Evolutionary conservation across 73 alveolate species (phyloP), one percentile per base, ranked within the genome.

Genomic region (Symbiodinium pilosum): DNA sequence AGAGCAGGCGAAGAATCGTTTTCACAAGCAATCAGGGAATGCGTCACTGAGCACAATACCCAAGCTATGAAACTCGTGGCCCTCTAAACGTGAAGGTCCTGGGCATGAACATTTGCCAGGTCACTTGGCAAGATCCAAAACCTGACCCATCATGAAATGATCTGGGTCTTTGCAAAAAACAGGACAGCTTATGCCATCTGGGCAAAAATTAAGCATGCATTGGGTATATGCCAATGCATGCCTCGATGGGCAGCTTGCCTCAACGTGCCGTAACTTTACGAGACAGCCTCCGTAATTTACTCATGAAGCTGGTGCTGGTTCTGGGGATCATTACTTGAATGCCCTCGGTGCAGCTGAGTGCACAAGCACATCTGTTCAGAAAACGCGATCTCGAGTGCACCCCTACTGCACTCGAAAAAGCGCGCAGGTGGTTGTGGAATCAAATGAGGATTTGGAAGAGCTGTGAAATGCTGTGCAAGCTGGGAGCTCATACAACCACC

Each of bases 171-270:
- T 18, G 94, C 94, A 87, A 87, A 87, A 87, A 87, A 54, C 94
- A 87, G 71, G 85, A 56, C 94, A 87, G 86, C 71, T 85, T 56
- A 81, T 47, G 71, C 94, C 71, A 83, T 59, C 94, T 59, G 43
- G 59, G 59, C 94, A 87, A 87, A 87, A 56, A 47, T 28, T 51
- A 47, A 51, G 81, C 68, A 38, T 39, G 92, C 92, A 43, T 43
- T 43, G 73, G 43, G 36, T 84, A 69, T 84, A 84, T n/a, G n/a
- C n/a, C 52, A 85, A 32, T 36, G 56, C 40, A 73, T 36, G 64
- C 47, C 51, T 40, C 87, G 51, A 36, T 28, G 84, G 93, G 93
- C 93, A 28, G 32, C 77, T 47, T 43, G 26, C 30, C 92, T 51
- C 84, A 36, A 51, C 77, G 28, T 21, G n/a, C 26, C 71, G 71